A percentile compares a stretch with the other conserved stretches of the same genome.
Conservation (phyloP, 371 early-diverging fungal species). For the Capniomyces stellatus region DNA sequence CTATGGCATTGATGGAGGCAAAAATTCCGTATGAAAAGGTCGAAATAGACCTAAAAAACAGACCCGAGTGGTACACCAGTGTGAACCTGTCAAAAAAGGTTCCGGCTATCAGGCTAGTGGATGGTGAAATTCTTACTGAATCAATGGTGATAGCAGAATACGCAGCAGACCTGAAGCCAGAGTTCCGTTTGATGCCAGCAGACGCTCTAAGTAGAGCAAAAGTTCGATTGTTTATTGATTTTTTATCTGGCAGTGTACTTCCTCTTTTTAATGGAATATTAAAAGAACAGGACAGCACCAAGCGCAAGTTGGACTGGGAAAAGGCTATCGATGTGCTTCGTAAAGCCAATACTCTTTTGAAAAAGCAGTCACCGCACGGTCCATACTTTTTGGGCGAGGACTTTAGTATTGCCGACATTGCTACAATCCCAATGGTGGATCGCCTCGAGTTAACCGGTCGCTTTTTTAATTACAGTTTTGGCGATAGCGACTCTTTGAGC, state of each 20-base stretch:
- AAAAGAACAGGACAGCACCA: conserved; percentile 9
- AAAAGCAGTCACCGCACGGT: conserved; percentile 28
- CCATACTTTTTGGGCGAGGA: conserved; percentile 41
- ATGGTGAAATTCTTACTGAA: conserved; percentile 39
- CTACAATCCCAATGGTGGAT: conserved; percentile 29
- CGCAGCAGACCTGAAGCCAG: conserved; percentile 61
- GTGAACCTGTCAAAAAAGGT: conserved; percentile 53
- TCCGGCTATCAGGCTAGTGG: conserved; percentile 44
- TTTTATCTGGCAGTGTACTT: conserved; percentile 17
- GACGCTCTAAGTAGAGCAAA: conserved; percentile 35
- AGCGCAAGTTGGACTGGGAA: neutral
- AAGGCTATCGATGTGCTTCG: conserved; percentile 2
- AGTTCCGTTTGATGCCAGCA: conserved; percentile 42
- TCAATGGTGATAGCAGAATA: conserved; percentile 72
- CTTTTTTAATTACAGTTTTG: neutral
- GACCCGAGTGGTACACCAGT: conserved; percentile 38
- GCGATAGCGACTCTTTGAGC: neutral
- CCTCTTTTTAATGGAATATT: conserved; percentile 10
- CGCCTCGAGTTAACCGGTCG: conserved; percentile 10
- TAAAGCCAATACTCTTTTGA: conserved; percentile 26
- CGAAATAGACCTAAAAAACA: conserved; percentile 38
- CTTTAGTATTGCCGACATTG: conserved; percentile 38
- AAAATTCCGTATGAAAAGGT: conserved; percentile 28
- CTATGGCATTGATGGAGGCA: conserved; percentile 32
- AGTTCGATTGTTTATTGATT: conserved; percentile 48